A percentile compares a stretch with the other conserved stretches of the same genome.
Evolutionary conservation across 495 filamentous ascomycete species (phyloP).

Genomic region (Talaromyces proteolyticus): DNA sequence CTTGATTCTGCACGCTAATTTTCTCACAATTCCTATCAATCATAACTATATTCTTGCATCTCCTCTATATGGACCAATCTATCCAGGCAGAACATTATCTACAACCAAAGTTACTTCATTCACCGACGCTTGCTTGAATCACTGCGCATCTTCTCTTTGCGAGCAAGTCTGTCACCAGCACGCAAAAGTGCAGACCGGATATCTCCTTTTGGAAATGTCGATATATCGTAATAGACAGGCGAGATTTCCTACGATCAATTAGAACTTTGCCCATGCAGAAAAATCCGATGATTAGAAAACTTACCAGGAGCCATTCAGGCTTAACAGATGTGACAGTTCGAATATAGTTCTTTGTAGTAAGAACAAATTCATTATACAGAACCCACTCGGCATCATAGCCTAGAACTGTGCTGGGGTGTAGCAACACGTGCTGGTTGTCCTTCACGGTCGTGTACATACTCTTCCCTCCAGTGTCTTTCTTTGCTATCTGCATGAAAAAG

Average conservation of each 20-base stretch:
- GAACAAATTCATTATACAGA: conserved; percentile 96
- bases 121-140: conserved; percentile 24
- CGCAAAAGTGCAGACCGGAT: conserved; percentile 71
- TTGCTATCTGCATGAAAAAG: conserved; percentile 99
- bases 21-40: too few relatives aligned
- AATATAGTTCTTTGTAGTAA: conserved; percentile 93
- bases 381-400: conserved; percentile 90
- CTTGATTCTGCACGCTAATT: too few relatives aligned
- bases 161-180: conserved; percentile 66
- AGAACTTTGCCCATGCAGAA: not conserved
- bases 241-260: conserved; percentile 68
- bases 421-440: conserved; percentile 82
- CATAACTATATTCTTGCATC: too few relatives aligned
- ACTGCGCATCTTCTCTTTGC: conserved; percentile 60
- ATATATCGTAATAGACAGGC: conserved; percentile 85
- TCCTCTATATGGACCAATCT: too few relatives aligned
- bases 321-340: conserved; percentile 55
- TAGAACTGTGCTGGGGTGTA: conserved; percentile 88
- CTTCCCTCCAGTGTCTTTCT: conserved; percentile 72
- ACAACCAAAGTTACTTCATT: too few relatives aligned
- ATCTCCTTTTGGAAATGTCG: conserved; percentile 76
- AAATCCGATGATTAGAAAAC: conserved; percentile 22
- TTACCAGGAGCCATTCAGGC: conserved; percentile 78
- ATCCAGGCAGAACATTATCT: too few relatives aligned
- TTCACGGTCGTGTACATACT: conserved; percentile 85